phyloP scores from a whole-genome alignment of 129 eudicot genomes.

The Logfia minima region DNA sequence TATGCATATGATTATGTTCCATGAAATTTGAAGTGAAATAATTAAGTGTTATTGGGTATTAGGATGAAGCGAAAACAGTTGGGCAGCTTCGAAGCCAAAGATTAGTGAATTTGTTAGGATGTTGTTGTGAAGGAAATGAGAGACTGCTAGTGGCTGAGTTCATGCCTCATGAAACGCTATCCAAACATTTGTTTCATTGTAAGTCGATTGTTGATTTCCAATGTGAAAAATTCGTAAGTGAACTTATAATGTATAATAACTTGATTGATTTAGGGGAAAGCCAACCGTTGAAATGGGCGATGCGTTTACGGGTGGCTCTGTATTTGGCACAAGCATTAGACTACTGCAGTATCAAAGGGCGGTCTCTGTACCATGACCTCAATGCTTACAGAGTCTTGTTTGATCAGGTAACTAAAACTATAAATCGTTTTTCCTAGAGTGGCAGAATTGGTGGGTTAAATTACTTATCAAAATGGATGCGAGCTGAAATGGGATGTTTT shows the following conservation, averaged over 20 bases:
- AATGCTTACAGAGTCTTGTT: slow-evolving; percentile 94
- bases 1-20: neutral
- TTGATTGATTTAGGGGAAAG: slow-evolving; percentile 77
- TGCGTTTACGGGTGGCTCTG: slow-evolving; percentile 88
- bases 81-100: slow-evolving; percentile 79
- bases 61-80: slow-evolving; percentile 92
- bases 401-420: slow-evolving; percentile 64
- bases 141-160: slow-evolving; percentile 91
- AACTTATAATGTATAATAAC: slow-evolving; percentile 12
- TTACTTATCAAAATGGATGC: neutral
- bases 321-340: slow-evolving; percentile 91
- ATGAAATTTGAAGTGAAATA: neutral
- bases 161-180: slow-evolving; percentile 88
- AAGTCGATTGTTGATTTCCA: slow-evolving; percentile 33
- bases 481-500: neutral
- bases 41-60: slow-evolving; percentile 10
- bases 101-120: slow-evolving; percentile 79
- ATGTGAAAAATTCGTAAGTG: neutral
- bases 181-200: slow-evolving; percentile 96
- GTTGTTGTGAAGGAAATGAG: slow-evolving; percentile 75
- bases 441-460: neutral
- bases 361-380: slow-evolving; percentile 85
- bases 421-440: neutral
- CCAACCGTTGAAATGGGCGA: slow-evolving; percentile 93
- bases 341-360: slow-evolving; percentile 81